Conservation (phyloP, 371 early-diverging fungal genomes). For the Vairimorpha apis region DNA sequence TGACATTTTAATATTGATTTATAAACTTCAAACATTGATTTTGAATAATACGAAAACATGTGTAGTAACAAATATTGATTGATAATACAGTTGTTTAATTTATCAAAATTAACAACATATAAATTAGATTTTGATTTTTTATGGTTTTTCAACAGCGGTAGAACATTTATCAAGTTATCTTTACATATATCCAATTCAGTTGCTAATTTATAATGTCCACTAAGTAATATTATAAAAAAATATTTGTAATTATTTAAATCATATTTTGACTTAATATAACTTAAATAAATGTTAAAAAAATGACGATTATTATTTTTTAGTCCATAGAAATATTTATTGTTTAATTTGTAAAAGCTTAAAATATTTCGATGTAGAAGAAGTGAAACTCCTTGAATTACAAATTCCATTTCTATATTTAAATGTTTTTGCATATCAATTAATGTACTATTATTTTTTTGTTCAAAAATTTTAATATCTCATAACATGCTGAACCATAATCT, state of each 20-base stretch:
- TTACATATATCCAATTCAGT: constrained; percentile 11
- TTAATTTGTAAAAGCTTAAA: constrained; percentile 42
- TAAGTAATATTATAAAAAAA: constrained; percentile 32
- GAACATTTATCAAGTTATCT: background rate
- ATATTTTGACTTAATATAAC: constrained; percentile 14
- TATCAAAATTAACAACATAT: constrained; percentile 40
- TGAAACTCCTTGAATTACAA: constrained; percentile 29
- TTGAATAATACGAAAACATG: constrained; percentile 19
- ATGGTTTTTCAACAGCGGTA: background rate
- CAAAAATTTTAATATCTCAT: constrained; percentile 34
- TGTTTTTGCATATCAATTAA: background rate
- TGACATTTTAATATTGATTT: constrained; percentile 23
- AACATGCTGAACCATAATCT: constrained; percentile 43
- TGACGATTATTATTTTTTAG: constrained; percentile 16
- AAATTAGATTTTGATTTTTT: background rate
- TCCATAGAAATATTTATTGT: constrained; percentile 24
- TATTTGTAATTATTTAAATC: background rate
- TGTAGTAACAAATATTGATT: background rate
- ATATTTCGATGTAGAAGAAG: constrained; percentile 44
- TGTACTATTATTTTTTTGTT: constrained; percentile 30
- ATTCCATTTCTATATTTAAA: background rate
- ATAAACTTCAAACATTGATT: constrained; percentile 29
- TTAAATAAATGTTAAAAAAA: constrained; percentile 28
- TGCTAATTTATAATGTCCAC: constrained; percentile 12
- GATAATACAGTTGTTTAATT: constrained; percentile 20